A percentile compares a stretch with the other conserved stretches of the same genome.
phyloP scores from a whole-genome alignment of 441 rosid species.

The Viola pubescens region DNA sequence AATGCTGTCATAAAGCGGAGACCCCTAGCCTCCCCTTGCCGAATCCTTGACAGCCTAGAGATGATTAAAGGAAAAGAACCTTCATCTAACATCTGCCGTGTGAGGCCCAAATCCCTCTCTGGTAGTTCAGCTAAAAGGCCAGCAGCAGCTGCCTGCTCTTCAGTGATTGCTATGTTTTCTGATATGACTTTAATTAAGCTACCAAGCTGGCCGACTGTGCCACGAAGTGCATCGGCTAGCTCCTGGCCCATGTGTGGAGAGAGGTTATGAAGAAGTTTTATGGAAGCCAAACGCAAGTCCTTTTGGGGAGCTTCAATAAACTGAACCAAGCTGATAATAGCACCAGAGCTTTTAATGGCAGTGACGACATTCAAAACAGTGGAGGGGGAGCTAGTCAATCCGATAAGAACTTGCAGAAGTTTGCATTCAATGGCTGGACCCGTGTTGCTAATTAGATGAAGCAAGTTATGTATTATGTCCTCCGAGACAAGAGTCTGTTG shows the following conservation, averaged over 20 bases:
- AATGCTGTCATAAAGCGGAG: constrained; percentile 65
- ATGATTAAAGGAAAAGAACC: constrained; percentile 58
- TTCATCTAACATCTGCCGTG: constrained; percentile 67
- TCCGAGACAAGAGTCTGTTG: constrained; percentile 80
- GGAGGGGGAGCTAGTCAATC: constrained; percentile 56
- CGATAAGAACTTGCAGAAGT: constrained; percentile 92
- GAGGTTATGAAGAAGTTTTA: constrained; percentile 81
- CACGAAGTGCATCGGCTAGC: constrained; percentile 68
- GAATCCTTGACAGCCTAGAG: constrained; percentile 49
- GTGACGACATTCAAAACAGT: constrained; percentile 66
- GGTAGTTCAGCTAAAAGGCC: constrained; percentile 91
- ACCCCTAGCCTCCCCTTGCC: constrained; percentile 72
- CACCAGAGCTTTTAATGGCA: constrained; percentile 86
- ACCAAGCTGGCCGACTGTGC: constrained; percentile 76
- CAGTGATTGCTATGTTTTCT: constrained; percentile 62
- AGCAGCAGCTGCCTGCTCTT: constrained; percentile 90
- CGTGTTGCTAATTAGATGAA: constrained; percentile 85
- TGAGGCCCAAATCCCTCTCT: constrained; percentile 78
- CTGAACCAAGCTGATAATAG: constrained; percentile 88
- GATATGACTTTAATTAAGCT: constrained; percentile 63
- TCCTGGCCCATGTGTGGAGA: constrained; percentile 85
- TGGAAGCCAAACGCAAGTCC: constrained; percentile 76
- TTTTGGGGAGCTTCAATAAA: constrained; percentile 79
- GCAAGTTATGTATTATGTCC: constrained; percentile 65
- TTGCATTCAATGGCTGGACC: constrained; percentile 96